Base-by-base conservation (phyloP, 177 flowering plant species). In the Vitis hybrid region DNA sequence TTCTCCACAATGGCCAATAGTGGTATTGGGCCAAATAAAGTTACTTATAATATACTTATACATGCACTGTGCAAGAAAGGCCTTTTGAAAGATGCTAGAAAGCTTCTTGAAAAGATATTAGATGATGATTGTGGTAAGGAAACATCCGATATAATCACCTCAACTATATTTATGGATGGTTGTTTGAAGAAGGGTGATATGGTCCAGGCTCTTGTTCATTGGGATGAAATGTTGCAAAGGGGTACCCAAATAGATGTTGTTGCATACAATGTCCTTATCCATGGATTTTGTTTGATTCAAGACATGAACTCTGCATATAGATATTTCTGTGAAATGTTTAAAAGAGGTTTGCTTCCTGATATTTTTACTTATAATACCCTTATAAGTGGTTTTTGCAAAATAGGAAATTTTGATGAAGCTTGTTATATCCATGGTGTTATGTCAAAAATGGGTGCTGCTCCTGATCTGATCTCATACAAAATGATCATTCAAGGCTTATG, bases 101-200 rank as follows among this genome's bases (percentile, higher is more conserved):
- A 84, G 72, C 83, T 88, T 76, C 83, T 90, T 55, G 75, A 21
- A 49, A 78, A 83, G 62, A 78, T 87, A 58, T 64, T 86, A 69
- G 79, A 62, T 69, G 87, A 85, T 55, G 69, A 78, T 39, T 59
- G 50, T 76, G 81, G 72, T 30, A 75, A 66, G 48, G 71, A 70
- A 71, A 65, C 68, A 34, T 64, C 82, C 7, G 73, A 88, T 75
- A 51, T 87, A 64, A 75, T 90, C 51, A 83, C 88, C 15, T 84
- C 87, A 55, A 92, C 95, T 13, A 89, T 84, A 78, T 80, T 92
- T 56, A 86, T 92, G 81, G 87, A 85, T 80, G 78, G 81, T 61
- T 82, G 58, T 74, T 83, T 81, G 71, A 90, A 75, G 80, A 79
- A 72, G 62, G 90, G 90, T 39, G 81, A 86, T 60, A 72, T 75